Evolutionary conservation across 306 rosid genomes (phyloP), one percentile per base, ranked within the genome.

Genomic region (Corylus heterophylla): DNA sequence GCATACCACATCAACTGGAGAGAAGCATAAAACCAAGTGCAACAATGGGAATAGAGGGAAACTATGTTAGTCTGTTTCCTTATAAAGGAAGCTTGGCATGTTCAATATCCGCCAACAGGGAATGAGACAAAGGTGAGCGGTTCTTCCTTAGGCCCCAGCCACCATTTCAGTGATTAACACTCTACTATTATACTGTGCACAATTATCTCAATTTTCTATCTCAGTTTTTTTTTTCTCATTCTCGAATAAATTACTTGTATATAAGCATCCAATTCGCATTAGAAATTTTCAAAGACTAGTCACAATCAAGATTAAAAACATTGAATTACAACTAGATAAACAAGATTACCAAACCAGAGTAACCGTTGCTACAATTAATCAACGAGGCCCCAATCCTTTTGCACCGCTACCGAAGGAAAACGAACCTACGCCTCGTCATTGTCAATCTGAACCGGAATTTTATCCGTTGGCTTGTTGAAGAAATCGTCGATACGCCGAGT

Each of bases 401-500:
- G 27, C 62, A n/a, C 25, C 10, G 27, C 20, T 59, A 25, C 66
- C 7, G 25, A 11, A 7, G 62, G n/a, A 69, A 45, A 78, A 47
- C 18, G 11, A 59, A 37, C 7, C 59, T 48, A 72, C 31, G 54
- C 18, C 64, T 47, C 56, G 8, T 56, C 14, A 47, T 42, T 16
- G 8, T 81, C 84, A 58, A 56, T 74, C 71, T 82, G 81, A 8
- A 54, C 66, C 2, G 90, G 85, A 12, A 71, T 66, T 13, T 80
- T 50, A 31, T 71, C 74, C 25, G 54, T 87, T 5, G 83, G 67
- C 70, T 85, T 89, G 27, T 63, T 78, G 69, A 95, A 95, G 78
- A 93, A 83, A n/a, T 81, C 83, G 68, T 95, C 98, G 16, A 95
- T 95, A 17, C 94, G 92, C 49, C 92, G 92, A 51, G 91, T 90